Evolutionary conservation across 2,329 filamentous ascomycete genomes (phyloP), one percentile per base, ranked within the genome.

Genomic region (Dactylellina drechsleri): DNA sequence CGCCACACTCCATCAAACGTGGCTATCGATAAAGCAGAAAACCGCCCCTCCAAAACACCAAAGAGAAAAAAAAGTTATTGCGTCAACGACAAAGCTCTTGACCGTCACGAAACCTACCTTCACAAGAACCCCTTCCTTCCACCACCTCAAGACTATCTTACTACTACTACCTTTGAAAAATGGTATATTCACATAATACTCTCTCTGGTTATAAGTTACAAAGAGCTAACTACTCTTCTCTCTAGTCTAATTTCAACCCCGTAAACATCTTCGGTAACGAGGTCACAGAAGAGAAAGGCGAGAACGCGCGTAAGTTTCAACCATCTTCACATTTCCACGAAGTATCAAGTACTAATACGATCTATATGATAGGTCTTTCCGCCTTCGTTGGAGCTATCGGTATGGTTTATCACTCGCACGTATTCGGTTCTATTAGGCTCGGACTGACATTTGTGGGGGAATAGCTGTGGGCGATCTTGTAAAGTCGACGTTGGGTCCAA

Each of bases 231-330:
- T n/a, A 13, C n/a, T 41, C 41, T 50, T 20, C n/a, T 53, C 5
- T 1, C 4, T 6, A 81, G 80, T 80, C 78, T 90, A 88, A 79
- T 57, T 90, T 90, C 83, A 95, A 93, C 84, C 93, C 94, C 81
- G 97, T 93, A 77, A 94, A 98, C 84, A 98, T 98, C 86, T 98
- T 98, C 84, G 92, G 93, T 81, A 92, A 97, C 83, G 93, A 96
- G 82, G 95, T 96, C 79, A 95, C 91, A 70, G 92, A 98, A 85
- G 94, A 98, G 85, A 98, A 97, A 86, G 95, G 95, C 80, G 94
- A 98, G 86, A 98, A 98, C 91, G 94, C 95, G 81, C 92, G 94
- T 87, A 77, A 36, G 79, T 77, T 12, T 43, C n/a, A 26, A 15
- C 4, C 18, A 20, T 28, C 31, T 1, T 2, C 2, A 16, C 13